Base-by-base conservation (phyloP, 345 rosid genomes). In the Citrus medica region DNA sequence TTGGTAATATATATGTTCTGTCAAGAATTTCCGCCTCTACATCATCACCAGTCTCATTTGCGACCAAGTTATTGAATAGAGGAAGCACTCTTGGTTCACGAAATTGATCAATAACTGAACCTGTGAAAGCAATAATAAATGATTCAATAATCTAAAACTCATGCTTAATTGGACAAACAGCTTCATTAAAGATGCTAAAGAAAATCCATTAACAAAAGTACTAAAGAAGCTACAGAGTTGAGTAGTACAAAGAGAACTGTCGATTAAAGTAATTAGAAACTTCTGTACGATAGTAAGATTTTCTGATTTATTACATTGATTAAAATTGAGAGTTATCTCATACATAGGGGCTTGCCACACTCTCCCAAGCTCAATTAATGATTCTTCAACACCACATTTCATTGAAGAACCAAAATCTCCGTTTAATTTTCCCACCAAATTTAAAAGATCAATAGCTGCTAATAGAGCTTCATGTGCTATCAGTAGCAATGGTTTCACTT, bases 281-380 rank as follows among this genome's bases (percentile, higher is more conserved):
- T 63, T 63, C 16, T 24, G 16, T 5, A 6, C 67, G 28, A 40
- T 19, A 21, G 7, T 22, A 67, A 33, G 55, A 85, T 74, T 76
- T 3, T 58, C 37, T 16, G 21, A 78, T 69, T 76, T 25, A 22
- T 78, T 66, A 60, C 60, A 68, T 37, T 14, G 84, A 9, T 59
- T 80, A 32, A 82, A 85, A 81, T 82, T 70, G 35, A 91, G 81
- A 64, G 89, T 79, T 53, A 93, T 89, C 85, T 92, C 97, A 16
- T 83, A 92, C 67, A 94, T 60, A 73, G 94, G 87, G 73, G 95
- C 97, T 76, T 90, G 94, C 97, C 95, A 95, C 74, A 92, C 91
- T 60, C 81, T 82, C 65, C 94, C 92, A 7, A 92, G 87, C 77
- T 90, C 95, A 65, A 91, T 62, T 78, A 95, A 88, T 4, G 94